phyloP scores from a whole-genome alignment of 805 yeast species.

The Hanseniaspora lindneri region DNA sequence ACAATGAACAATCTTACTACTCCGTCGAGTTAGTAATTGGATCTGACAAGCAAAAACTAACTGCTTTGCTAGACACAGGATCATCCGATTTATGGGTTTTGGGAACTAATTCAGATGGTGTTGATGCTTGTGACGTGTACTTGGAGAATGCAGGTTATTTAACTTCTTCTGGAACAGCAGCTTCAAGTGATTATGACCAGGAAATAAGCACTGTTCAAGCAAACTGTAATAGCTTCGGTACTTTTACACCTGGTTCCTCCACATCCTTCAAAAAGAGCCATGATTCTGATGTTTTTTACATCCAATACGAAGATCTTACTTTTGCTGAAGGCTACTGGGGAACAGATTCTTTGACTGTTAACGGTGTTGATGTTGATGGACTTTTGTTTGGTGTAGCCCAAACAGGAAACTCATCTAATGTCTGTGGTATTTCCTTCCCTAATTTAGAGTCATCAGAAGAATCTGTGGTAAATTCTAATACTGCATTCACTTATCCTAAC shows the following conservation, averaged over 20 bases:
- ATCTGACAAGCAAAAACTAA: slow-evolving; percentile 37
- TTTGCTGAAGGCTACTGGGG: slow-evolving; percentile 47
- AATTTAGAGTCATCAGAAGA: slow-evolving; percentile 44
- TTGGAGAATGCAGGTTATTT: slow-evolving; percentile 5
- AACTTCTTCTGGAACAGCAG: neutral
- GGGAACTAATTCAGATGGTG: slow-evolving; percentile 27
- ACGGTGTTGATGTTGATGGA: slow-evolving; percentile 34
- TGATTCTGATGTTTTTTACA: slow-evolving; percentile 23
- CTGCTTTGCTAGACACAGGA: slow-evolving; percentile 52
- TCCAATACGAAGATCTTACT: slow-evolving; percentile 36
- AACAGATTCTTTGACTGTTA: slow-evolving; percentile 41
- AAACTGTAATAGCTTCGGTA: slow-evolving; percentile 24
- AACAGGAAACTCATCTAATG: slow-evolving; percentile 46
- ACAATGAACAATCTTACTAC: slow-evolving; percentile 33
- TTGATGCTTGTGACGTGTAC: slow-evolving; percentile 16
- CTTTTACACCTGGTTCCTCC: slow-evolving; percentile 22
- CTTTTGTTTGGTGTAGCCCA: slow-evolving; percentile 55
- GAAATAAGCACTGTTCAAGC: slow-evolving; percentile 6
- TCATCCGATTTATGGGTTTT: slow-evolving; percentile 58
- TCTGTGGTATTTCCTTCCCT: slow-evolving; percentile 48
- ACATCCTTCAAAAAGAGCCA: slow-evolving; percentile 19
- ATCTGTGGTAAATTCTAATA: slow-evolving; percentile 13
- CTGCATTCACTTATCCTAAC: slow-evolving; percentile 38
- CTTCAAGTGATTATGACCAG: neutral
- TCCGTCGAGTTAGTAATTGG: slow-evolving; percentile 38